phyloP scores from a whole-genome alignment of 1,284 basidiomycete species.

The Trametes hirsuta region DNA sequence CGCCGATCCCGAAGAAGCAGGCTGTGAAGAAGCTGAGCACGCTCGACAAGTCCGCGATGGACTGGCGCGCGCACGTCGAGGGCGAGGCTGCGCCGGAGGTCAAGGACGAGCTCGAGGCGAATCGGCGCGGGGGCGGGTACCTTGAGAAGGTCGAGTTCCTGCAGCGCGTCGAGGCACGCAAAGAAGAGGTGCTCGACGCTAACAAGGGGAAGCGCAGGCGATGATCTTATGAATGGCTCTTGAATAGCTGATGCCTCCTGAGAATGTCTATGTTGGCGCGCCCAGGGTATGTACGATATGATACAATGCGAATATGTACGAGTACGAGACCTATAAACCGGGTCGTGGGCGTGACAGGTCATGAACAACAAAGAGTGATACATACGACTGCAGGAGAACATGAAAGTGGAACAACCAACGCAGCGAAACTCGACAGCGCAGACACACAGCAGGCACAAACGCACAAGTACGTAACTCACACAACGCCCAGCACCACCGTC shows the following conservation, averaged over 20 bases:
- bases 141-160: constrained; percentile 83
- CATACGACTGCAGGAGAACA: background rate
- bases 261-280: background rate
- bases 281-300: constrained; percentile 12
- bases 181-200: constrained; percentile 63
- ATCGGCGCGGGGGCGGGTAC: constrained; percentile 74
- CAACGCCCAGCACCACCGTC: constrained; percentile 74
- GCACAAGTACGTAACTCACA: constrained; percentile 42
- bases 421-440: constrained; percentile 1
- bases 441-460: background rate
- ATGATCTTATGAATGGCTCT: constrained; percentile 7
- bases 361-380: constrained; percentile 3
- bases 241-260: background rate
- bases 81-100: constrained; percentile 43
- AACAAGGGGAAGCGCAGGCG: constrained; percentile 62
- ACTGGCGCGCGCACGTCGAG: constrained; percentile 74
- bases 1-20: constrained; percentile 47
- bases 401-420: background rate
- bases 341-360: background rate
- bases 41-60: constrained; percentile 81
- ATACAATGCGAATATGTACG: background rate
- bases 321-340: background rate
- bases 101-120: constrained; percentile 72
- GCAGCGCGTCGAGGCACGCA: constrained; percentile 70
- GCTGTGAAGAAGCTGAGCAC: constrained; percentile 79